Conservation (phyloP, 345 rosid genomes). For the Gossypium arboreum region DNA sequence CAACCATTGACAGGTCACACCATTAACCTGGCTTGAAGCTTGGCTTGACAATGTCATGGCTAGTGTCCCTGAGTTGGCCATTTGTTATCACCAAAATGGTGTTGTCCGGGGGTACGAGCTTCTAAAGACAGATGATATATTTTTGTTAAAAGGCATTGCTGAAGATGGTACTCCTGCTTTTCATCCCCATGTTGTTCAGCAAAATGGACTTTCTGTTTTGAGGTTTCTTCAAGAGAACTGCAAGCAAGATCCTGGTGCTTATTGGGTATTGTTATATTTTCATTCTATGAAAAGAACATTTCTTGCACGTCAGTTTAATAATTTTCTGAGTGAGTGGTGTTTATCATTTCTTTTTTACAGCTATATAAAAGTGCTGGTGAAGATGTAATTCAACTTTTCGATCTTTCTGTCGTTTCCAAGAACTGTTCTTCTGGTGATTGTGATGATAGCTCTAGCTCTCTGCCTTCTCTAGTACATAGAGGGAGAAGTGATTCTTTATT, state of each 20-base stretch:
- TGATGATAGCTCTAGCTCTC: conserved; percentile 47
- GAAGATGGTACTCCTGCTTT: conserved; percentile 97
- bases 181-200: conserved; percentile 92
- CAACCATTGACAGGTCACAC: conserved; percentile 55
- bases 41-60: conserved; percentile 99
- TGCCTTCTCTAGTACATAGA: conserved; percentile 56
- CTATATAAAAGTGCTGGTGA: conserved; percentile 92
- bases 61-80: conserved; percentile 95
- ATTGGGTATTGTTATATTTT: conserved; percentile 56
- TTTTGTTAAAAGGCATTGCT: conserved; percentile 75
- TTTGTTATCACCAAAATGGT: conserved; percentile 89
- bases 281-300: background rate
- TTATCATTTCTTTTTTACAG: conserved; percentile 40
- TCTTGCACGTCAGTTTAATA: background rate
- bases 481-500: conserved; percentile 69
- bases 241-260: conserved; percentile 96
- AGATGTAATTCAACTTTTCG: conserved; percentile 90
- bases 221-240: conserved; percentile 94
- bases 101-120: conserved; percentile 96
- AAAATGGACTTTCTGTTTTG: conserved; percentile 86
- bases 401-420: conserved; percentile 78
- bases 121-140: conserved; percentile 89
- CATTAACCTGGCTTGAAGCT: conserved; percentile 94
- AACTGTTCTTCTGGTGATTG: conserved; percentile 47
- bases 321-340: conserved; percentile 1